Evolutionary conservation across 2,329 filamentous ascomycete genomes (phyloP).

Genomic region (Neofusicoccum umdonicola): DNA sequence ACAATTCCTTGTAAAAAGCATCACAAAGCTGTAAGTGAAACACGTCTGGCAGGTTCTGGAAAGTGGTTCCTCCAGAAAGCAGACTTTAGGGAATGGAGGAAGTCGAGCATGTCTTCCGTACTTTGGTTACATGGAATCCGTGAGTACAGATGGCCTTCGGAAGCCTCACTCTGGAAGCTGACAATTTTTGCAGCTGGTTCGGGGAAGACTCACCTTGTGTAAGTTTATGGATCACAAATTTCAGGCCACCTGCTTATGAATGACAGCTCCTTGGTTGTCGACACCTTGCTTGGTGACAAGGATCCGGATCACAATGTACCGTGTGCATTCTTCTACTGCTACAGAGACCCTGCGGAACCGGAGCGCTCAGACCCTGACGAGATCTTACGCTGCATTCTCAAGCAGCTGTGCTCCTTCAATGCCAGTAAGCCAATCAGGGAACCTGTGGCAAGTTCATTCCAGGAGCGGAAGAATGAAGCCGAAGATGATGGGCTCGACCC

Average conservation of each 20-base stretch:
- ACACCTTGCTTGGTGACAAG: background rate
- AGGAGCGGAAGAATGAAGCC: background rate
- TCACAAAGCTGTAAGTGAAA: background rate
- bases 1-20: background rate
- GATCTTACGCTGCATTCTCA: background rate
- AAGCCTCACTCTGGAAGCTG: too few species aligned
- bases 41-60: conserved; percentile 1
- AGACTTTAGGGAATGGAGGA: background rate
- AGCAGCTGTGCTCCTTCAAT: background rate
- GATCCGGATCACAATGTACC: too few species aligned
- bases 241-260: background rate
- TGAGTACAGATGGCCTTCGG: too few species aligned
- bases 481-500: background rate
- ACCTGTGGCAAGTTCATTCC: background rate
- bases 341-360: conserved; percentile 22
- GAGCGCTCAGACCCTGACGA: background rate
- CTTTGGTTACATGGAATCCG: background rate
- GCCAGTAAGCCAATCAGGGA: background rate
- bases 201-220: conserved; percentile 20
- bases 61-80: conserved; percentile 16
- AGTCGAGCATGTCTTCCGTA: conserved; percentile 12
- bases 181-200: background rate
- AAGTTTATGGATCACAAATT: conserved; percentile 16
- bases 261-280: background rate
- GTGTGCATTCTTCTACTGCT: conserved; percentile 25